phyloP scores from a whole-genome alignment of 208 protist genomes.

The Wallacemonas collosoma region DNA sequence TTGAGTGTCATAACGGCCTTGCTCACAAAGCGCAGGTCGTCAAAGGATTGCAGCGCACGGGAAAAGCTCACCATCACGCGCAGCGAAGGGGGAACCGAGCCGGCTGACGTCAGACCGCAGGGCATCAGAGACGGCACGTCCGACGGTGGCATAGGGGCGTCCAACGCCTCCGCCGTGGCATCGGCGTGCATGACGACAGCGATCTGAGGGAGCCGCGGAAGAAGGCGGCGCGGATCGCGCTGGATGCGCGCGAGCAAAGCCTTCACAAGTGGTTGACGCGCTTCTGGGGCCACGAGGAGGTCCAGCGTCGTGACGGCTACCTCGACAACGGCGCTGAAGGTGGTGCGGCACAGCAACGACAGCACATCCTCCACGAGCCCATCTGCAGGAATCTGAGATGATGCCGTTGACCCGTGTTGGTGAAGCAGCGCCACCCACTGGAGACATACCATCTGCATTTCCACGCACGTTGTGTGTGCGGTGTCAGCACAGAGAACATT shows the following conservation, averaged over 20 bases:
- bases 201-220: slow-evolving; percentile 9
- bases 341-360: slow-evolving; percentile 1
- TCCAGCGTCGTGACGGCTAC: background rate
- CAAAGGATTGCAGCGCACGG: slow-evolving; percentile 20
- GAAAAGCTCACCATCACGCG: slow-evolving; percentile 28
- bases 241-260: slow-evolving; percentile 4
- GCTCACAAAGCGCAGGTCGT: slow-evolving; percentile 63
- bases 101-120: no score
- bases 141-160: background rate
- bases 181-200: slow-evolving; percentile 12
- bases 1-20: slow-evolving; percentile 69
- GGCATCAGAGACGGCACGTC: no score
- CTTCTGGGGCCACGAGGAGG: background rate
- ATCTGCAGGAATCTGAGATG: background rate
- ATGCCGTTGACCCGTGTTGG: background rate
- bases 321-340: slow-evolving; percentile 3
- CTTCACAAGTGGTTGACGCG: background rate
- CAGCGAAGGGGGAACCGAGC: background rate
- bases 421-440: slow-evolving; percentile 5
- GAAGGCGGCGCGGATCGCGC: slow-evolving; percentile 23
- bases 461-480: background rate
- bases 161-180: slow-evolving; percentile 25
- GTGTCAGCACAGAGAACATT: background rate
- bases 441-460: background rate
- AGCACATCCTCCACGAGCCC: background rate